phyloP scores from a whole-genome alignment of 2,329 filamentous ascomycete genomes.

The Scedosporium dehoogii region DNA sequence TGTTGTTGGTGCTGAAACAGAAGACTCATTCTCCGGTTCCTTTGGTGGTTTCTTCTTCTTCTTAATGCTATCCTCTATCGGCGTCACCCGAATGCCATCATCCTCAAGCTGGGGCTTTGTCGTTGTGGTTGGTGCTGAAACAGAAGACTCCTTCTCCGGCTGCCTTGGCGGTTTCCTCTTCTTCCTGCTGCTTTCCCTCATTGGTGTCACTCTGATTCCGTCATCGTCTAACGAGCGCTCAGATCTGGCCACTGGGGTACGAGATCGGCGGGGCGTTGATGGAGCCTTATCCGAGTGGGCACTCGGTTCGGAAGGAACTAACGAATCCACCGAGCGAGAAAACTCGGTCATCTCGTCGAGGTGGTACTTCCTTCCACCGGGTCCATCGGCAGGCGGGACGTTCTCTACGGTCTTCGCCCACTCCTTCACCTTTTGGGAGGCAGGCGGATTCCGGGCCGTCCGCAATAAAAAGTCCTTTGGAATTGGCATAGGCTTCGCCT shows the following conservation, averaged over 20 bases:
- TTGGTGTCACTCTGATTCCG: slow-evolving; percentile 25
- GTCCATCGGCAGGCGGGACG: slow-evolving; percentile 2
- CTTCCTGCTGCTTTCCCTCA: slow-evolving; percentile 8
- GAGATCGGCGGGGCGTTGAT: slow-evolving; percentile 15
- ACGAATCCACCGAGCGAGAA: not conserved
- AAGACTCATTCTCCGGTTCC: not conserved
- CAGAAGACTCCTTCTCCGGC: not conserved
- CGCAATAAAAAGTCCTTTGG: slow-evolving; percentile 48
- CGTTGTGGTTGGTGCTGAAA: slow-evolving; percentile 1
- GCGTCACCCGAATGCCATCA: slow-evolving; percentile 31
- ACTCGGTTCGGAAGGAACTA: not conserved
- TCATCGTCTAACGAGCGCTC: slow-evolving; percentile 14
- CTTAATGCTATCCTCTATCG: slow-evolving; percentile 13
- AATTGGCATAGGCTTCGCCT: slow-evolving; percentile 25
- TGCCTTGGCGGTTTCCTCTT: not conserved
- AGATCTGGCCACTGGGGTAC: slow-evolving; percentile 8
- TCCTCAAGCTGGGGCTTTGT: slow-evolving; percentile 13
- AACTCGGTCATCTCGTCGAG: not conserved
- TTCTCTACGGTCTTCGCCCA: slow-evolving; percentile 48
- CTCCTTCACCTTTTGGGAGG: slow-evolving; percentile 50
- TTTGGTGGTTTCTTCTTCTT: not conserved
- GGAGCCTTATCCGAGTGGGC: not conserved
- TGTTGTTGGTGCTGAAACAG: slow-evolving; percentile 2
- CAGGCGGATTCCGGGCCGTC: slow-evolving; percentile 42
- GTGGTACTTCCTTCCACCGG: not conserved